phyloP scores from a whole-genome alignment of 352 stramenopile genomes.

The Globisporangium paddicum region DNA sequence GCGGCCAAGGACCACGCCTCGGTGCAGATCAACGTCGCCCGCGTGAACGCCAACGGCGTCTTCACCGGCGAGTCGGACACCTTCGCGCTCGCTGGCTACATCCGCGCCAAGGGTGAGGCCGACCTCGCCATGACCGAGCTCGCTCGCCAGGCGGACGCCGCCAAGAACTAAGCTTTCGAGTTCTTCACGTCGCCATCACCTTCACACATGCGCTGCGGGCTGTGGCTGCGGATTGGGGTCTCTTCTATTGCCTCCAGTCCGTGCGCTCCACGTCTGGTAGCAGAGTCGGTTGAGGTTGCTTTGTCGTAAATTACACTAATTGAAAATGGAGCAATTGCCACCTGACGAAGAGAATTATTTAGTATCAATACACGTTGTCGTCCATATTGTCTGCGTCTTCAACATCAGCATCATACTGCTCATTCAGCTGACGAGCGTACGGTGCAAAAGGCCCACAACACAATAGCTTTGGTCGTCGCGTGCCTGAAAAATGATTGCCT shows the following conservation, averaged over 20 bases:
- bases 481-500: neutral
- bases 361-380: constrained; percentile 9
- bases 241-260: neutral
- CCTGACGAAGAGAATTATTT: constrained; percentile 8
- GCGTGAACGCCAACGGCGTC: constrained; percentile 95
- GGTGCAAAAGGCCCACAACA: too few relatives aligned
- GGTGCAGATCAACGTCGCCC: constrained; percentile 97
- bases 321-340: constrained; percentile 12
- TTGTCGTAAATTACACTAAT: constrained; percentile 12
- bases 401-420: neutral
- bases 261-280: neutral
- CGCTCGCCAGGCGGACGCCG: constrained; percentile 60
- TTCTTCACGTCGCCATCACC: neutral
- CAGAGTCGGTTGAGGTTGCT: constrained; percentile 17
- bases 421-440: neutral
- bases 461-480: neutral
- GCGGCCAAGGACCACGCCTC: constrained; percentile 97
- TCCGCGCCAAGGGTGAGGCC: constrained; percentile 94
- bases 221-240: neutral
- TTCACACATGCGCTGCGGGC: neutral
- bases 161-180: constrained; percentile 61
- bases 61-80: constrained; percentile 96
- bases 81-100: constrained; percentile 95
- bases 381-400: neutral
- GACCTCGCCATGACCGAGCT: constrained; percentile 93